Evolutionary conservation across 768 basidiomycete species (phyloP).

Genomic region (Cantharellus cinnabarinus): DNA sequence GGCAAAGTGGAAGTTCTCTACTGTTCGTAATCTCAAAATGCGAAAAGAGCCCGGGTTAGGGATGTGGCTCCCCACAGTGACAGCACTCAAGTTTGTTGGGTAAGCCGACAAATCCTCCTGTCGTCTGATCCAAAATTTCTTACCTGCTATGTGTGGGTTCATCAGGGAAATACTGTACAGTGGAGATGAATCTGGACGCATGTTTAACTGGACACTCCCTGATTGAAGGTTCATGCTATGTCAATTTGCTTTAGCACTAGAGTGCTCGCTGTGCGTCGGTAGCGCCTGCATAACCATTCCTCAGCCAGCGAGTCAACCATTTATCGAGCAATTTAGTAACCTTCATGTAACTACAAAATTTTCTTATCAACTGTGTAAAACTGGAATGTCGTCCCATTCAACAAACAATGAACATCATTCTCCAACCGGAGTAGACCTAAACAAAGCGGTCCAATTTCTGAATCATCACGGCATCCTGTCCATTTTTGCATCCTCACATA

Average conservation of each 20-base stretch:
- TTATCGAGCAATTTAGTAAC: no score
- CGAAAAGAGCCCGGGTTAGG: slow-evolving; percentile 24
- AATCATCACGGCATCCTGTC: no score
- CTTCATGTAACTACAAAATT: no score
- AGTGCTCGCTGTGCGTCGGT: neutral
- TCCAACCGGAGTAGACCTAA: no score
- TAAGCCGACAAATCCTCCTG: slow-evolving; percentile 14
- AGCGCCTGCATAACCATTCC: no score
- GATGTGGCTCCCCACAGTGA: slow-evolving; percentile 29
- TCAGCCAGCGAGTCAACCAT: no score
- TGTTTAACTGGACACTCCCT: slow-evolving; percentile 36
- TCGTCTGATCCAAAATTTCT: slow-evolving; percentile 10
- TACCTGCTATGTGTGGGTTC: neutral
- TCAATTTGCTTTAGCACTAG: neutral
- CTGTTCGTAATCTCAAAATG: slow-evolving; percentile 45
- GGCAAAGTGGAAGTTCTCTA: slow-evolving; percentile 44
- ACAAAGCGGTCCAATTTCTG: no score
- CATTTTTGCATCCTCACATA: no score
- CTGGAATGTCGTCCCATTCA: no score
- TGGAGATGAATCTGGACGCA: slow-evolving; percentile 43
- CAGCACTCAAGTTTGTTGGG: slow-evolving; percentile 70
- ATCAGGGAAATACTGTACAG: slow-evolving; percentile 38
- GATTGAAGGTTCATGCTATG: slow-evolving; percentile 14
- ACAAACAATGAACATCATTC: no score
- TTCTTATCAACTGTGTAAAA: no score